Evolutionary conservation across 2,329 filamentous ascomycete species (phyloP).

Genomic region (Basipetospora sp.): DNA sequence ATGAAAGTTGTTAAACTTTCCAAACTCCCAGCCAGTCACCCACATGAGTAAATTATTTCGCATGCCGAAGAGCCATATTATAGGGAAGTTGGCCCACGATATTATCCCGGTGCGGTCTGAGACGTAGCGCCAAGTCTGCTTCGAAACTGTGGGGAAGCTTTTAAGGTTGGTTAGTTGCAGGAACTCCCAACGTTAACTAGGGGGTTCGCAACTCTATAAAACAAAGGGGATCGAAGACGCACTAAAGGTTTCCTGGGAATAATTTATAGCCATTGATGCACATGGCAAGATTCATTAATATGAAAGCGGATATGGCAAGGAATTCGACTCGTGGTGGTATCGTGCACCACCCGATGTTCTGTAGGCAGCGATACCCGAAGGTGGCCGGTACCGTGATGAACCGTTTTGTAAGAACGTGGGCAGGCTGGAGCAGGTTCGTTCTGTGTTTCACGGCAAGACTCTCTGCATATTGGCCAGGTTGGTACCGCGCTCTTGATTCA

Average conservation of each 20-base stretch:
- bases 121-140: conserved; percentile 36
- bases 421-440: no score
- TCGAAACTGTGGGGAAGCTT: conserved; percentile 21
- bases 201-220: neutral
- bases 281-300: conserved; percentile 23
- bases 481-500: no score
- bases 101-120: conserved; percentile 51
- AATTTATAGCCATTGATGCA: conserved; percentile 23
- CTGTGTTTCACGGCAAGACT: no score
- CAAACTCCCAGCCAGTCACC: conserved; percentile 55
- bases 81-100: conserved; percentile 46
- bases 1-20: conserved; percentile 53
- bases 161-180: neutral
- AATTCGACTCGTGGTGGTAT: conserved; percentile 29
- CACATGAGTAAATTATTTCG: conserved; percentile 53
- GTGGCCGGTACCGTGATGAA: conserved; percentile 25
- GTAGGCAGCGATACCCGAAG: conserved; percentile 27
- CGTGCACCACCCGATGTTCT: conserved; percentile 30
- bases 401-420: conserved; percentile 9
- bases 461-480: no score
- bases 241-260: conserved; percentile 26
- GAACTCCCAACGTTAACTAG: no score
- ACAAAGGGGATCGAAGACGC: conserved; percentile 6
- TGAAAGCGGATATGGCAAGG: conserved; percentile 23
- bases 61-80: conserved; percentile 52